phyloP scores from a whole-genome alignment of 768 basidiomycete species.

The Jaapia argillacea region DNA sequence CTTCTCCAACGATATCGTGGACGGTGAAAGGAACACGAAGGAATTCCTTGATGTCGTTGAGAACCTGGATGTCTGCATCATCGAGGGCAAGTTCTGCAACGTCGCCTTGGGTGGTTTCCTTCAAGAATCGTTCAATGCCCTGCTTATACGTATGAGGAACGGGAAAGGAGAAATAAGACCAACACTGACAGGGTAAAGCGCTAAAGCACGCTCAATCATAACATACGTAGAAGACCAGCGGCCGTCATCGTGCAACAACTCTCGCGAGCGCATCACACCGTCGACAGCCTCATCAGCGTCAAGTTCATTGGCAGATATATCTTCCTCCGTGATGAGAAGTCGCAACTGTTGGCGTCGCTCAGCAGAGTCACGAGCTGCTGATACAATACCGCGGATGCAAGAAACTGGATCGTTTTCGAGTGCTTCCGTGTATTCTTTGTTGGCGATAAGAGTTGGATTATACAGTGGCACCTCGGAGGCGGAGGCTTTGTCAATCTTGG shows the following conservation, averaged over 20 bases:
- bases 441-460: no score
- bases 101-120: background rate
- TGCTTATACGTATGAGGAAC: no score
- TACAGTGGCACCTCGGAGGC: background rate
- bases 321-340: no score
- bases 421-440: background rate
- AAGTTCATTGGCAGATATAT: no score
- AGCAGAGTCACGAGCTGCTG: background rate
- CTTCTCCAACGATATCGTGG: background rate
- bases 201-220: background rate
- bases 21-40: background rate
- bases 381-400: background rate
- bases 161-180: no score
- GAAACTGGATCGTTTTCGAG: background rate
- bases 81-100: background rate
- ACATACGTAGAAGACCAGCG: background rate
- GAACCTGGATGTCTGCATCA: background rate
- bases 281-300: background rate
- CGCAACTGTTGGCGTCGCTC: background rate
- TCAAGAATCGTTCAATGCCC: no score
- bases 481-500: background rate
- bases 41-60: background rate
- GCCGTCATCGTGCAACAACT: background rate
- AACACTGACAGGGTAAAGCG: background rate
- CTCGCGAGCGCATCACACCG: background rate